phyloP scores from a whole-genome alignment of 495 filamentous ascomycete genomes.

The Daldinia childiae region DNA sequence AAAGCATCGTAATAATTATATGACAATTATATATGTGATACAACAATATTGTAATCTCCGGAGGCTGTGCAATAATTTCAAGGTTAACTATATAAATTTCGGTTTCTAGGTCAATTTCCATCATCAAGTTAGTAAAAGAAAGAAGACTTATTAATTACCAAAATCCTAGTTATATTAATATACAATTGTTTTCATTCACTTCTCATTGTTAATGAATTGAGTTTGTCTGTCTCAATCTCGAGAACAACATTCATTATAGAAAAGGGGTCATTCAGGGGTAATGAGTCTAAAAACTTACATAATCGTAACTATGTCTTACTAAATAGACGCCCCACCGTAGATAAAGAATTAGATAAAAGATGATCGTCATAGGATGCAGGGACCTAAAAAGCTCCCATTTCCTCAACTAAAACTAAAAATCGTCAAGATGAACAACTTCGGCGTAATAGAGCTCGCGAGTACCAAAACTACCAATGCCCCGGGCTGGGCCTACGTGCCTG shows the following conservation, averaged over 20 bases:
- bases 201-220: too few relatives aligned
- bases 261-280: not conserved
- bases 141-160: too few relatives aligned
- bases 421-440: slow-evolving; percentile 61
- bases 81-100: too few relatives aligned
- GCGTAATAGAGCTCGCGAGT: slow-evolving; percentile 78
- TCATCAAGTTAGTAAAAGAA: too few relatives aligned
- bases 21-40: too few relatives aligned
- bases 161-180: too few relatives aligned
- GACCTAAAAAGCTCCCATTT: not conserved
- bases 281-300: not conserved
- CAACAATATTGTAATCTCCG: too few relatives aligned
- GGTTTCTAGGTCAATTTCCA: too few relatives aligned
- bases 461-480: slow-evolving; percentile 73
- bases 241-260: too few relatives aligned
- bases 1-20: not conserved
- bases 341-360: slow-evolving; percentile 1
- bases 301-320: not conserved
- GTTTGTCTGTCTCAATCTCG: too few relatives aligned
- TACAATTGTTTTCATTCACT: too few relatives aligned
- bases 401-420: slow-evolving; percentile 2
- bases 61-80: too few relatives aligned
- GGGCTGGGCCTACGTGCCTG: slow-evolving; percentile 89
- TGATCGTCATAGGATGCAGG: slow-evolving; percentile 18
- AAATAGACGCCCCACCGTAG: slow-evolving; percentile 8